phyloP scores from a whole-genome alignment of 129 eudicot genomes.

The Heracleum sosnowskyi region DNA sequence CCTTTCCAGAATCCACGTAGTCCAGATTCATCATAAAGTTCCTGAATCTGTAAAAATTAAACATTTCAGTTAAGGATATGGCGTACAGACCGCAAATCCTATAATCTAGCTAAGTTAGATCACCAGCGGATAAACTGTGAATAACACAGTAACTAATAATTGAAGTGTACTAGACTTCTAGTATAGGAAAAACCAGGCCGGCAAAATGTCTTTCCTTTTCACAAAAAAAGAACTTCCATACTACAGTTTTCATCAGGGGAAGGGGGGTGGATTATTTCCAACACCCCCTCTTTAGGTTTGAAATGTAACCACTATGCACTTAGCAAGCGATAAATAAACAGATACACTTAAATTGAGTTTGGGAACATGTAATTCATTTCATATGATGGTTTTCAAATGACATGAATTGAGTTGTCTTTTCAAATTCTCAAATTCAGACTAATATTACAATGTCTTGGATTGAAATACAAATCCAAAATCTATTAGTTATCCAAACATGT shows the following conservation, averaged over 20 bases:
- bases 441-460: no score
- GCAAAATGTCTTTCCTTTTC: background rate
- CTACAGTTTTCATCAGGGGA: background rate
- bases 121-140: background rate
- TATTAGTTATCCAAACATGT: no score
- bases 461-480: no score
- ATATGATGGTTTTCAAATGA: no score
- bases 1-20: slow-evolving; percentile 96
- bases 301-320: background rate
- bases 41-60: slow-evolving; percentile 58
- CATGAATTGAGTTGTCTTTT: no score
- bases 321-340: background rate
- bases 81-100: background rate
- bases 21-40: slow-evolving; percentile 88
- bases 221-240: background rate
- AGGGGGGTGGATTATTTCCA: background rate
- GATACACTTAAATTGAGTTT: background rate
- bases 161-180: background rate
- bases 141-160: background rate
- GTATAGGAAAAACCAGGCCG: background rate
- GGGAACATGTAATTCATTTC: no score
- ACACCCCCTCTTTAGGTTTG: background rate
- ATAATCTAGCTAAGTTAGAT: background rate
- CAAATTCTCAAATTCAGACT: no score
- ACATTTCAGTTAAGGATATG: slow-evolving; percentile 5